Conservation (phyloP, 164 flowering plant genomes). For the Brasenia schreberi region DNA sequence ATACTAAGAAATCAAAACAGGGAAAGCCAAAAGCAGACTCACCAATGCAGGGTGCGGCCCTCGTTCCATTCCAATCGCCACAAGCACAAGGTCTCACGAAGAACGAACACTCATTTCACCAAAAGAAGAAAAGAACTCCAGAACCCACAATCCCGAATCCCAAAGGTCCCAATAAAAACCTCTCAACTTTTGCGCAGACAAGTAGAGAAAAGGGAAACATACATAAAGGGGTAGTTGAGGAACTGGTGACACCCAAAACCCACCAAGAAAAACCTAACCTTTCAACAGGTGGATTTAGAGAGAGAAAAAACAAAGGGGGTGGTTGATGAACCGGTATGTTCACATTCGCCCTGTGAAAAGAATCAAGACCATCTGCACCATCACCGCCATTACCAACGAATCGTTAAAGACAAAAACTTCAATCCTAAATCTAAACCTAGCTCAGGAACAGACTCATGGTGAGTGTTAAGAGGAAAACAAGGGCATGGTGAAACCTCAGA, state of each 20-base stretch:
- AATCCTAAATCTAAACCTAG: not conserved
- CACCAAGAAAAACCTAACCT: not conserved
- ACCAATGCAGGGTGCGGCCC: conserved; percentile 2
- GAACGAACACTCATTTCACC: not conserved
- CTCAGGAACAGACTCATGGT: not conserved
- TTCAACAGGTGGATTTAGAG: not conserved
- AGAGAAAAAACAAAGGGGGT: not conserved
- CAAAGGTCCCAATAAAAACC: not conserved
- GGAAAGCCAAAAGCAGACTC: not conserved
- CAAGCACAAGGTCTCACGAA: not conserved
- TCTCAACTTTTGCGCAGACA: not conserved
- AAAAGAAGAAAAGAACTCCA: not conserved
- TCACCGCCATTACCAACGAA: not conserved
- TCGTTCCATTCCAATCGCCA: not conserved
- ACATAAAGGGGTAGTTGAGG: not conserved
- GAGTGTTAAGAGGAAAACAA: not conserved
- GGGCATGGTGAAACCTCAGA: not conserved
- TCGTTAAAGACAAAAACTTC: not conserved
- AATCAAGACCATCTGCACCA: not conserved
- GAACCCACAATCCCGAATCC: not conserved
- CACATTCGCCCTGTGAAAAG: not conserved
- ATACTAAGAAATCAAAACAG: not conserved
- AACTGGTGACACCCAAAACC: not conserved
- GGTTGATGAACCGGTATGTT: not conserved
- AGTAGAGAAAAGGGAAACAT: not conserved